phyloP scores from a whole-genome alignment of 192 early-diverging fungal genomes.

The Coemansia sp. region DNA sequence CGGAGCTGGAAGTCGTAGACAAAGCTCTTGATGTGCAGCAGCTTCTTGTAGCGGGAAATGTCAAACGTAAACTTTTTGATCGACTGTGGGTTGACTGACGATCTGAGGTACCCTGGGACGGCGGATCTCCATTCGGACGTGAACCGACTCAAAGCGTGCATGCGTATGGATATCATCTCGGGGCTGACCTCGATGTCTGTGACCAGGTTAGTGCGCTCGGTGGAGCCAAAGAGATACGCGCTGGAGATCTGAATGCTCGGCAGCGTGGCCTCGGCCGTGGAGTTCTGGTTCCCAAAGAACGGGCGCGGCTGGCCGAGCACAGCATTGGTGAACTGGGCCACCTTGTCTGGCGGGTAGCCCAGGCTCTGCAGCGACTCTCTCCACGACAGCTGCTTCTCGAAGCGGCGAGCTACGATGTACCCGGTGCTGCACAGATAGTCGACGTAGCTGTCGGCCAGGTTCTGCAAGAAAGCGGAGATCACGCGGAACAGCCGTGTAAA shows the following conservation, averaged over 20 bases:
- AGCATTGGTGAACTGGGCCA: slow-evolving; percentile 21
- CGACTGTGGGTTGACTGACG: slow-evolving; percentile 39
- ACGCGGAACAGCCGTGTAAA: slow-evolving; percentile 39
- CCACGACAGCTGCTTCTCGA: slow-evolving; percentile 37
- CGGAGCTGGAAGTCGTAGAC: slow-evolving; percentile 58
- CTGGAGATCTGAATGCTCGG: slow-evolving; percentile 41
- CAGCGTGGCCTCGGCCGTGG: slow-evolving; percentile 15
- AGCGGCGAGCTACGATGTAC: slow-evolving; percentile 41
- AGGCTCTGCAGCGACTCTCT: slow-evolving; percentile 32
- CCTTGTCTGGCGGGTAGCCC: slow-evolving; percentile 31
- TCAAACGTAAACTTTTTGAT: slow-evolving; percentile 54
- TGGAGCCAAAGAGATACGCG: slow-evolving; percentile 49
- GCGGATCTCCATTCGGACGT: slow-evolving; percentile 52
- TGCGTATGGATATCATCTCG: slow-evolving; percentile 48
- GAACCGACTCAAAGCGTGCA: slow-evolving; percentile 50
- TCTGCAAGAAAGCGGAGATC: slow-evolving; percentile 51
- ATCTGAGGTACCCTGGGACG: slow-evolving; percentile 46
- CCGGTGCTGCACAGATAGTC: slow-evolving; percentile 53
- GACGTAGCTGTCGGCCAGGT: slow-evolving; percentile 51
- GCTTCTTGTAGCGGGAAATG: slow-evolving; percentile 54
- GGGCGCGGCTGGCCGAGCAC: slow-evolving; percentile 18
- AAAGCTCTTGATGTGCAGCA: slow-evolving; percentile 55
- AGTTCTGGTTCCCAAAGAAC: slow-evolving; percentile 7
- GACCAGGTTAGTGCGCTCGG: slow-evolving; percentile 47
- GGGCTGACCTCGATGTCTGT: slow-evolving; percentile 49